Evolutionary conservation across 2,329 filamentous ascomycete genomes (phyloP).

Genomic region (Fusarium longipes): DNA sequence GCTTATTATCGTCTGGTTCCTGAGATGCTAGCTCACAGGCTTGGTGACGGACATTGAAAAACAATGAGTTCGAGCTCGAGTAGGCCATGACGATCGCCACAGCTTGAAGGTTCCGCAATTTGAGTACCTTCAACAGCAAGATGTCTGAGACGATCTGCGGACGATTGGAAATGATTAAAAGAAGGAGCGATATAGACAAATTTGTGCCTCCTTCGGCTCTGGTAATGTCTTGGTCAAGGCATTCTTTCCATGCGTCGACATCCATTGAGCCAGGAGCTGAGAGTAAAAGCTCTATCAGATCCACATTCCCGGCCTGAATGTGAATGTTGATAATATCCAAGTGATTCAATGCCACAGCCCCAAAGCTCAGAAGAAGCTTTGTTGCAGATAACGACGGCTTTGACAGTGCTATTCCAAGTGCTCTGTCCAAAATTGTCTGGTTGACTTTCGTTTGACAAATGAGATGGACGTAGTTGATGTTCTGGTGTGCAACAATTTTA

Average conservation of each 20-base stretch:
- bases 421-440: conserved; percentile 4
- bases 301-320: background rate
- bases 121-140: background rate
- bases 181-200: background rate
- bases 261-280: conserved; percentile 2
- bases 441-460: conserved; percentile 8
- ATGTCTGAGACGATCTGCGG: background rate
- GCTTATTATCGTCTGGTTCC: background rate
- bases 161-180: background rate
- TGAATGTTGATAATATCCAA: background rate
- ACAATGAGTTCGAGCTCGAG: background rate
- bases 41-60: background rate
- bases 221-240: conserved; percentile 2
- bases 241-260: background rate
- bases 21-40: background rate
- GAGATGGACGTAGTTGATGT: conserved; percentile 22
- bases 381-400: background rate
- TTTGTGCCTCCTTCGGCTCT: background rate
- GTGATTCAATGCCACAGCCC: background rate
- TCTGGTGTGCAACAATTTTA: background rate
- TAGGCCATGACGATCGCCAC: conserved; percentile 13
- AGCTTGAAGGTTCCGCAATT: background rate
- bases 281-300: background rate
- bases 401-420: conserved; percentile 14
- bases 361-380: conserved; percentile 20